phyloP scores from a whole-genome alignment of 164 flowering plant genomes.

The Tinospora cordifolia region DNA sequence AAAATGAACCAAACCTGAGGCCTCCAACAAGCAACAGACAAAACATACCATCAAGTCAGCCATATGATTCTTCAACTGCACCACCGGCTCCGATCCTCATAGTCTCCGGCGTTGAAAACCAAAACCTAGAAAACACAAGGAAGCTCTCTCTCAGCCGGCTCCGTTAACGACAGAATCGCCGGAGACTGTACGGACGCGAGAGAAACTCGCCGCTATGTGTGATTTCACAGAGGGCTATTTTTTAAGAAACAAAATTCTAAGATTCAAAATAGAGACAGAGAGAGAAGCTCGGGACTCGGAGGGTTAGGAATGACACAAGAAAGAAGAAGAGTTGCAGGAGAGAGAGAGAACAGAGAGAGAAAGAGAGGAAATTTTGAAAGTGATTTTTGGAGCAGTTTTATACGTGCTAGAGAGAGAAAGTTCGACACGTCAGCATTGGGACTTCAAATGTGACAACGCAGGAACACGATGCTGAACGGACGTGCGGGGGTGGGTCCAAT shows the following conservation, averaged over 20 bases:
- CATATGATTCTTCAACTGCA: not conserved
- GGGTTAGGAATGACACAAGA: slow-evolving; percentile 1
- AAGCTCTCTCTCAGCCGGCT: not conserved
- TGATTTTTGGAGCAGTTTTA: not conserved
- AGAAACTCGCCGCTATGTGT: not conserved
- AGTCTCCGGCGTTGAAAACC: not conserved
- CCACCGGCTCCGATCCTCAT: slow-evolving; percentile 15
- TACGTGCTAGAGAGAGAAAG: not conserved
- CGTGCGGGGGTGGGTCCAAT: slow-evolving; percentile 5
- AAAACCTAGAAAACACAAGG: not conserved
- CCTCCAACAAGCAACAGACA: slow-evolving; percentile 3
- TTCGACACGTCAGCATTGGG: not conserved
- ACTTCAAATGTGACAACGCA: slow-evolving; percentile 2
- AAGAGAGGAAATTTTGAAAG: not conserved
- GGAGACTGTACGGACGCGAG: not conserved
- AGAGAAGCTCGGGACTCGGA: not conserved
- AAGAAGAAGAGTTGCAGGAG: not conserved
- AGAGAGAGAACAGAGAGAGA: not conserved
- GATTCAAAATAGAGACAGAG: not conserved
- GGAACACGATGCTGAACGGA: not conserved
- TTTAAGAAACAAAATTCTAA: not conserved
- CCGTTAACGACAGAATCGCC: slow-evolving; percentile 2
- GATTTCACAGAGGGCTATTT: not conserved
- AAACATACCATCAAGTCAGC: not conserved
- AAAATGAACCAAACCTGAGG: slow-evolving; percentile 3